Evolutionary conservation across 1,139 yeast genomes (phyloP), one percentile per base, ranked within the genome.

Genomic region (Blastobotrys proliferans): DNA sequence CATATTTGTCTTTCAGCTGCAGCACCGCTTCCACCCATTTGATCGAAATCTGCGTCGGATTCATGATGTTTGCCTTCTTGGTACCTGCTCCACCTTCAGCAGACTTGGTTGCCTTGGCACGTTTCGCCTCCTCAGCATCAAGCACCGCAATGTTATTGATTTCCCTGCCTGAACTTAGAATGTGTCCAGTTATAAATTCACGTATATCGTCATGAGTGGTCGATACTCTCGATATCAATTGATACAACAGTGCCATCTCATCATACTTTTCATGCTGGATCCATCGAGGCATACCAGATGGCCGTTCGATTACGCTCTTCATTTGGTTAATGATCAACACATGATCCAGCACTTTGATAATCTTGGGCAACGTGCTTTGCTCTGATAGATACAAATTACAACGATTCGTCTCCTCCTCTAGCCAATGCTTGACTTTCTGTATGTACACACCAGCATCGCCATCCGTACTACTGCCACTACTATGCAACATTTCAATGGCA

Each of bases 1-100:
- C 73, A 51, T 77, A 76, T 48, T 76, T 77, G n/a, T 66, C 66
- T 51, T 77, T 80, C 46, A 80, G 66, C 5, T 60, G 62, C 9
- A 87, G 62, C 2, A 85, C 72, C 17, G 74, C 68, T 37, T 78
- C 77, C 9, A 86, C 76, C 94, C 95, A 88, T 45, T 72, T 70
- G 3, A 77, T 69, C 0, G 95, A 92, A 51, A 76, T 76, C 3
- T 69, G 64, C 0, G 81, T 68, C 4, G 70, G 64, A 34, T 51
- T 64, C 40, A 65, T 63, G 35, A 62, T 63, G 16, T 60, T 56
- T 1, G 70, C 56, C 48, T 67, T 69, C 43, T 56, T 62, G 52
- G 30, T 39, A 24, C 46, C 55, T 47, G 38, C 51, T n/a, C n/a
- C n/a, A n/a, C n/a, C n/a, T n/a, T n/a, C n/a, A n/a, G n/a, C n/a